Evolutionary conservation across 805 yeast species (phyloP).

Genomic region (Sugiyamaella mastotermitis): DNA sequence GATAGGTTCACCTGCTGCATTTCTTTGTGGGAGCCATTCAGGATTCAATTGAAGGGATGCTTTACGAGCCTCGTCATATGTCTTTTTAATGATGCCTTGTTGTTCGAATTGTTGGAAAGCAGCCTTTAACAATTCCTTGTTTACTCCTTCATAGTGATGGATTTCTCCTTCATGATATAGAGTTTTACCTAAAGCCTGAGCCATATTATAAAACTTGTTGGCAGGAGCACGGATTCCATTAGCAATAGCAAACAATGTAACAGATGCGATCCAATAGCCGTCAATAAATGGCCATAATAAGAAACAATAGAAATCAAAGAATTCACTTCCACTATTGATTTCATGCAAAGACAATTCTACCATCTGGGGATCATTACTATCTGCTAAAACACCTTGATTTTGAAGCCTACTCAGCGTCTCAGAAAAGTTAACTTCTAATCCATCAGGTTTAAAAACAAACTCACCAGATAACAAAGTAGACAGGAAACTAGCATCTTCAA

Average conservation of each 20-base stretch:
- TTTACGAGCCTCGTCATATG: slow-evolving; percentile 15
- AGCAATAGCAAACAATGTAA: slow-evolving; percentile 30
- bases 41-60: slow-evolving; percentile 21
- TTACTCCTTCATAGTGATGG: slow-evolving; percentile 36
- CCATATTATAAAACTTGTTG: slow-evolving; percentile 28
- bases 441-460: slow-evolving; percentile 34
- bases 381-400: slow-evolving; percentile 27
- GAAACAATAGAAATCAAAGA: slow-evolving; percentile 37
- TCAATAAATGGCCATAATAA: slow-evolving; percentile 40
- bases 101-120: slow-evolving; percentile 31
- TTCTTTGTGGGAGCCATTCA: slow-evolving; percentile 19
- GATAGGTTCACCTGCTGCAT: slow-evolving; percentile 14
- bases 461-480: slow-evolving; percentile 34
- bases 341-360: slow-evolving; percentile 20
- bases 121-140: slow-evolving; percentile 33
- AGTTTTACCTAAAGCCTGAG: slow-evolving; percentile 37
- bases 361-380: slow-evolving; percentile 15
- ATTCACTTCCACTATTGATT: slow-evolving; percentile 20
- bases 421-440: slow-evolving; percentile 29
- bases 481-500: slow-evolving; percentile 29
- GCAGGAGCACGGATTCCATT: slow-evolving; percentile 20
- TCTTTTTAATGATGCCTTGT: slow-evolving; percentile 29
- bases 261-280: slow-evolving; percentile 37
- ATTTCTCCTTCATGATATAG: slow-evolving; percentile 38
- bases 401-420: slow-evolving; percentile 27